Base-by-base conservation (phyloP, 2,329 filamentous ascomycete species). In the Gaeumannomyces sp. region DNA sequence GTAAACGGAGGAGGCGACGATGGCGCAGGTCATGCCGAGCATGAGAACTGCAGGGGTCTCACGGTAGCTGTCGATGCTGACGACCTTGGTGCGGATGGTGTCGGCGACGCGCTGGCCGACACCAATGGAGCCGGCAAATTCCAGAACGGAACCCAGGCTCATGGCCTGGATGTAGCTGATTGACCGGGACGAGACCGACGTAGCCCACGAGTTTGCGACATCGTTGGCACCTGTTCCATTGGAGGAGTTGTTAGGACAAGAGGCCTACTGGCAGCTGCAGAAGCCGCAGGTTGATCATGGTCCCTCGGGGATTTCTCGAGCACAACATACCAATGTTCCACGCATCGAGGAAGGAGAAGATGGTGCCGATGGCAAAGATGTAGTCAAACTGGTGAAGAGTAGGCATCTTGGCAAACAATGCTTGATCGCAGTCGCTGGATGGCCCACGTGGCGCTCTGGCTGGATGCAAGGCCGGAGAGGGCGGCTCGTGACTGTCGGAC, bases 121-220 rank as follows among this genome's bases (percentile, higher is more conserved):
- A 65, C 82, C 82, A 35, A 89, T 77, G 58, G 83, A 80, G 62
- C 87, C 87, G n/a, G 79, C 74, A 69, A 89, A 85, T 74, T 89
- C 86, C 77, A 87, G 86, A 66, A 87, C 71, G 59, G 81, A 80
- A 53, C 82, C 85, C 33, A 85, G 75, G 16, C 81, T 68, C 84
- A 86, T 85, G 68, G 84, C 86, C 73, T 88, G 85, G 64, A 82
- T 67, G 73, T 87, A 84, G 25, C 83, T 82, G 58, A 89, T 75
- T 66, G 89, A 90, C 56, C 88, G 80, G 4, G 89, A 90, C 1
- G 87, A 89, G 66, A 91, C 89, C 68, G 85, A 88, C 45, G 87
- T 90, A n/a, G 88, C 88, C 85, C 87, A 92, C 1, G 88, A 85
- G 79, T 91, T 92, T 75, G 89, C 89, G 66, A 91, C 88, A 88